These are phyloP conservation scores for Penicillium sp. DNA, from an alignment of 2,329 filamentous ascomycete species.

Conservation along the genomic window DNA sequence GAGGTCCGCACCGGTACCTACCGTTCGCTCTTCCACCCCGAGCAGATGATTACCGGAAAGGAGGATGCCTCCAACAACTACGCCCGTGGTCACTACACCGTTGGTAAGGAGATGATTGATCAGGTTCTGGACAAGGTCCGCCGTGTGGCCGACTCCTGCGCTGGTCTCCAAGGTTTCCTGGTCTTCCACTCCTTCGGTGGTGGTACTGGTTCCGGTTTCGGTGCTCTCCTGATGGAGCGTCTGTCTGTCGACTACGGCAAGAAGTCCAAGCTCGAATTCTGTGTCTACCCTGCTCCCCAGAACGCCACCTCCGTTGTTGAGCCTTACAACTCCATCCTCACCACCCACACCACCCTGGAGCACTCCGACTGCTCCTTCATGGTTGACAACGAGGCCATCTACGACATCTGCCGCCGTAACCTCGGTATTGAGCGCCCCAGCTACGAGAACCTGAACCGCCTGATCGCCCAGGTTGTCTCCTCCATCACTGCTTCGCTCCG, in stretches of 20 bases:
- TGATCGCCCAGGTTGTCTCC: conserved; percentile 98
- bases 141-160: conserved; percentile 96
- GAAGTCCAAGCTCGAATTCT: conserved; percentile 99
- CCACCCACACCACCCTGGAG: conserved; percentile 98
- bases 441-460: conserved; percentile 98
- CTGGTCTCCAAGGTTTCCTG: conserved; percentile 96
- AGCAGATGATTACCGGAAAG: conserved; percentile 99
- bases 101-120: conserved; percentile 99
- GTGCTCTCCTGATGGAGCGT: conserved; percentile 97
- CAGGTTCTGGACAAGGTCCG: conserved; percentile 97
- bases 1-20: conserved; percentile 98
- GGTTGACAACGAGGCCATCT: conserved; percentile 99
- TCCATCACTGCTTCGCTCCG: conserved; percentile 98
- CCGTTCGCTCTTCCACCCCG: conserved; percentile 95
- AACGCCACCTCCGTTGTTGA: conserved; percentile 97
- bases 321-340: conserved; percentile 99
- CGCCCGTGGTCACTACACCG: conserved; percentile 98
- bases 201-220: conserved; percentile 97
- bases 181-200: conserved; percentile 99
- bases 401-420: conserved; percentile 98
- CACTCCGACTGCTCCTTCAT: conserved; percentile 99
- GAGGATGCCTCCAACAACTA: conserved; percentile 99
- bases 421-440: conserved; percentile 95
- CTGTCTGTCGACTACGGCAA: conserved; percentile 99
- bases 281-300: conserved; percentile 96